Evolutionary conservation across 2,329 filamentous ascomycete genomes (phyloP).

Genomic region (Calonectria henricotiae): DNA sequence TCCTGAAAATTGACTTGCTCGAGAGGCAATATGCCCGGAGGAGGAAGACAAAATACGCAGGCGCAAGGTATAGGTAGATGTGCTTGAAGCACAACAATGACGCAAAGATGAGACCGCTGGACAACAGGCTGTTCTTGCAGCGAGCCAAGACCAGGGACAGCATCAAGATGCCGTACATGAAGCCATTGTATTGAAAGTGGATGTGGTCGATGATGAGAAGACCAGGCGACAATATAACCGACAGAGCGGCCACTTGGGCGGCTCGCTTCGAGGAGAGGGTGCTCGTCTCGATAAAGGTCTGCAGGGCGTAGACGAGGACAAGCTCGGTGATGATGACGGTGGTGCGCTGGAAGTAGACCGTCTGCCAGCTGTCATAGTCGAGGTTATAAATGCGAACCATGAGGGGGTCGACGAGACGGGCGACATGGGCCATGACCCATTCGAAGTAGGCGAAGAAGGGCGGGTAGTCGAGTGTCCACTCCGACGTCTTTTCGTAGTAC

Average conservation of each 20-base stretch:
- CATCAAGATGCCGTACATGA: conserved; percentile 92
- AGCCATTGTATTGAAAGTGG: conserved; percentile 99
- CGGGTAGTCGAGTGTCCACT: conserved; percentile 99
- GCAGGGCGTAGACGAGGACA: conserved; percentile 86
- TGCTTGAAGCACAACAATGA: conserved; percentile 94
- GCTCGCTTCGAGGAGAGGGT: conserved; percentile 78
- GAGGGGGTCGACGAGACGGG: conserved; percentile 81
- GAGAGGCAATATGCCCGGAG: conserved; percentile 92
- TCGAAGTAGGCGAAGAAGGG: conserved; percentile 99
- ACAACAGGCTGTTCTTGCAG: conserved; percentile 80
- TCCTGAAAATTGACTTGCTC: conserved; percentile 81
- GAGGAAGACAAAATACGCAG: conserved; percentile 95
- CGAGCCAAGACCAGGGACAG: conserved; percentile 89
- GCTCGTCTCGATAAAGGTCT: conserved; percentile 84
- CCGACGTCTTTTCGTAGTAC: conserved; percentile 98
- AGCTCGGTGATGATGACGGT: conserved; percentile 91
- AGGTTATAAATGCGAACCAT: conserved; percentile 89
- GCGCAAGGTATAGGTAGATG: conserved; percentile 96
- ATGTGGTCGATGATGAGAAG: conserved; percentile 98
- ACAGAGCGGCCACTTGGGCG: conserved; percentile 89
- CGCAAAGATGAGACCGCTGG: conserved; percentile 88
- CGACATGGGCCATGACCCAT: conserved; percentile 89
- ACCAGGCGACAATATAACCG: conserved; percentile 91
- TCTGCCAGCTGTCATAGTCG: conserved; percentile 92
- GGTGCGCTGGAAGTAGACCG: conserved; percentile 92